These are phyloP conservation scores for Lactarius sp. DNA, from an alignment of 768 basidiomycete genomes.

Conservation along the genomic window DNA sequence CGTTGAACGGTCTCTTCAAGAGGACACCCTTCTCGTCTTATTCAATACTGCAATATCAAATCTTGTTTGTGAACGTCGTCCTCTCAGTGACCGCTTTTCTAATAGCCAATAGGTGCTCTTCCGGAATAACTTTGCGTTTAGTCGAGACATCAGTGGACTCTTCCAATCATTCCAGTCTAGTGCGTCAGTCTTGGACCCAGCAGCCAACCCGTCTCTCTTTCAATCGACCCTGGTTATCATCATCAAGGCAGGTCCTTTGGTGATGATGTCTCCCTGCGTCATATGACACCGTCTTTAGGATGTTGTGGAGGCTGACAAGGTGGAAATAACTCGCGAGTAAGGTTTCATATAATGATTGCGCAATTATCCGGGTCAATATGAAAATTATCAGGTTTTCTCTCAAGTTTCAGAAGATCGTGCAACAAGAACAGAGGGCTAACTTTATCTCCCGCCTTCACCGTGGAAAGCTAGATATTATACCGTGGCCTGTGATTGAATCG, in stretches of 20 bases:
- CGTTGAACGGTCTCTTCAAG: constrained; percentile 58
- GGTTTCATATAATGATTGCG: constrained; percentile 19
- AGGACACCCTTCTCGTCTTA: constrained; percentile 56
- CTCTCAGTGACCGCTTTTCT: background rate
- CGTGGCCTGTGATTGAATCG: constrained; percentile 64
- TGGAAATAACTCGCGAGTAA: constrained; percentile 54
- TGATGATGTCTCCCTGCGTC: background rate
- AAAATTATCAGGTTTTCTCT: constrained; percentile 42
- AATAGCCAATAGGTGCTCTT: constrained; percentile 48
- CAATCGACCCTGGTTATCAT: constrained; percentile 55
- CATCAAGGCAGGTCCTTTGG: constrained; percentile 43
- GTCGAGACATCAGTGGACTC: constrained; percentile 54
- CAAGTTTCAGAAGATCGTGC: constrained; percentile 57
- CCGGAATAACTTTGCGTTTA: constrained; percentile 60
- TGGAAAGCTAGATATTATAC: constrained; percentile 51
- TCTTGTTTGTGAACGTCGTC: constrained; percentile 34
- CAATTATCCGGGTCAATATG: background rate
- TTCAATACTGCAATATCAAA: constrained; percentile 66
- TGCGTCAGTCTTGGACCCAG: constrained; percentile 52
- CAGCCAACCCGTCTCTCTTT: constrained; percentile 53
- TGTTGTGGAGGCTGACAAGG: constrained; percentile 56
- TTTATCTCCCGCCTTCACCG: constrained; percentile 59
- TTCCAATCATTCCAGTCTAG: constrained; percentile 60
- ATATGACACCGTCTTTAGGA: constrained; percentile 38
- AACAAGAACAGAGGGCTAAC: constrained; percentile 55